These are phyloP conservation scores for Leccinum barrowsii DNA, from an alignment of 768 basidiomycete species.

Conservation along the genomic window DNA sequence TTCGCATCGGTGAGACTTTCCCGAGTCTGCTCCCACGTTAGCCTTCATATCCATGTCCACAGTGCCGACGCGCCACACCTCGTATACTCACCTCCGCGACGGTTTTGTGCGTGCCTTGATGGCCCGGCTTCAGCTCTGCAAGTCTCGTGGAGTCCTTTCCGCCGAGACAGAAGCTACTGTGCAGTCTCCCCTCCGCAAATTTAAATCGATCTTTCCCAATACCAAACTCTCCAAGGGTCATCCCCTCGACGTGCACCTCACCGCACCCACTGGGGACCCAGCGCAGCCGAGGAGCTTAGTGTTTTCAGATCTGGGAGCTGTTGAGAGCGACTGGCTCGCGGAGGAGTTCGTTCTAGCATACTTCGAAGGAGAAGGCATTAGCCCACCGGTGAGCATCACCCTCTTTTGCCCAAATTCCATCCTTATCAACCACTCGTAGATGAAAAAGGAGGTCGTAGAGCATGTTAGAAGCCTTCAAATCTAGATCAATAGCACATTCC, in stretches of 20 bases:
- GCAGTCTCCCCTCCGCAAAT: constrained; percentile 62
- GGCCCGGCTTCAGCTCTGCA: constrained; percentile 50
- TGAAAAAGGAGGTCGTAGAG: constrained; percentile 28
- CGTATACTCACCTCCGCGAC: constrained; percentile 76
- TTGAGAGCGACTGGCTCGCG: constrained; percentile 74
- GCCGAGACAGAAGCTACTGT: constrained; percentile 55
- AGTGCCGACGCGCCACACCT: constrained; percentile 82
- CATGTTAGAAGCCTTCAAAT: constrained; percentile 18
- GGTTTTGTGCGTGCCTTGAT: constrained; percentile 77
- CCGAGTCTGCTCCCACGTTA: neutral
- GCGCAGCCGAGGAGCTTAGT: constrained; percentile 52
- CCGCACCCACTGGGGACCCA: constrained; percentile 46
- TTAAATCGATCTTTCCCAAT: constrained; percentile 76
- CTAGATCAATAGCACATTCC: constrained; percentile 5
- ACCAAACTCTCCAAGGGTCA: constrained; percentile 62
- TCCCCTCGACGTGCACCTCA: constrained; percentile 66
- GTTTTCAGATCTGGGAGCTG: constrained; percentile 67
- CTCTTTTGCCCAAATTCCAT: neutral
- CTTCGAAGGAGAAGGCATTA: constrained; percentile 66
- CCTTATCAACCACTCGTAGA: constrained; percentile 15
- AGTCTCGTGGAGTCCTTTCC: constrained; percentile 50
- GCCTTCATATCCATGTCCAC: neutral
- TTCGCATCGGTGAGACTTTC: constrained; percentile 63
- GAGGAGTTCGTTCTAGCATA: constrained; percentile 72
- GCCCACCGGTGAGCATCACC: constrained; percentile 56